Conservation (phyloP, 2,329 filamentous ascomycete genomes). For the Fusarium subtropicale region DNA sequence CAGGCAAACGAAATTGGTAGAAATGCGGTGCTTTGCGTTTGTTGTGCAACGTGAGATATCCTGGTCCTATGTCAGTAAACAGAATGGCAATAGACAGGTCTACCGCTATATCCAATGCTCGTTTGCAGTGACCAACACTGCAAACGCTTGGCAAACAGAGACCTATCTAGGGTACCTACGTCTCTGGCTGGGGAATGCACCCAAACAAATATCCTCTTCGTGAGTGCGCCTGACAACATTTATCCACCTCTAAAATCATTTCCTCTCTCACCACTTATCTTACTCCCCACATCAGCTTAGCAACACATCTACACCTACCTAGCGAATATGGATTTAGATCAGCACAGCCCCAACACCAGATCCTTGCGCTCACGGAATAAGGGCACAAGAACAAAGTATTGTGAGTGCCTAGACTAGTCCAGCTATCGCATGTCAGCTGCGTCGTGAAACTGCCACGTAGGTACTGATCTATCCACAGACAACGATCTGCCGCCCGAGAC, state of each 20-base stretch:
- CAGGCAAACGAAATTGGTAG: background rate
- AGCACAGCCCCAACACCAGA: background rate
- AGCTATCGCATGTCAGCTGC: background rate
- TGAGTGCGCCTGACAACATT: background rate
- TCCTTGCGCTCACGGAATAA: background rate
- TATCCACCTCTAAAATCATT: background rate
- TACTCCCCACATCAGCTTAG: background rate
- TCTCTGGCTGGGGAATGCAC: background rate
- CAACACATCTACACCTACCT: background rate
- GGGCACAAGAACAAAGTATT: background rate
- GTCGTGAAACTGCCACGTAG: background rate
- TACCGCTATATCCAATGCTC: background rate
- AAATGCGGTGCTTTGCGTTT: too few species aligned
- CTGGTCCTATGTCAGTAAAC: background rate
- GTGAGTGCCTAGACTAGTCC: background rate
- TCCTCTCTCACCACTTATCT: background rate
- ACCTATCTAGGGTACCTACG: too few species aligned
- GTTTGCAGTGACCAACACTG: background rate
- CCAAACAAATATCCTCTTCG: background rate
- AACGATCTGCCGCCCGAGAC: background rate
- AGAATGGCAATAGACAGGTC: background rate
- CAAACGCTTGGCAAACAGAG: background rate
- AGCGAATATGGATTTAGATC: background rate
- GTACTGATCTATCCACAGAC: background rate
- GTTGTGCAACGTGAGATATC: too few species aligned